Percentiles rank a stretch among this genome's conserved stretches.
Conservation (phyloP, 192 early-diverging fungal species). For the Tieghemiomyces parasiticus region DNA sequence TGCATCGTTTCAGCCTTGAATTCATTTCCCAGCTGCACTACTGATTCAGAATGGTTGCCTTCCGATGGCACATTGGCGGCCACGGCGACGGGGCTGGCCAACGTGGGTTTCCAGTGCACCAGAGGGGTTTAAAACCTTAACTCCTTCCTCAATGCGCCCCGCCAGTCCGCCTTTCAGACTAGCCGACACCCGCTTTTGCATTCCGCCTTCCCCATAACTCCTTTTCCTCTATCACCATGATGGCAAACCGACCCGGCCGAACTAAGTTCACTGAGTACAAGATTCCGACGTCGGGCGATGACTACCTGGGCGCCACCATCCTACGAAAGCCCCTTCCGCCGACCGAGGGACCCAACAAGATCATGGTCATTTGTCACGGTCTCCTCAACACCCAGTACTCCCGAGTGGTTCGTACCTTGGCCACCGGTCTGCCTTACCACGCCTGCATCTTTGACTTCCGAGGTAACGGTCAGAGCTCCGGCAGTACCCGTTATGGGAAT, state of each 20-base stretch:
- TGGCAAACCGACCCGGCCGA: not conserved
- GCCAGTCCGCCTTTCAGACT: too few species aligned
- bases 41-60: too few species aligned
- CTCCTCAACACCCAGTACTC: slow-evolving; percentile 29
- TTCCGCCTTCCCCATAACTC: not conserved
- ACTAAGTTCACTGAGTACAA: not conserved
- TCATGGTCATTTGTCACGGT: slow-evolving; percentile 37
- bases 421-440: slow-evolving; percentile 15
- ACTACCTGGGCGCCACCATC: not conserved
- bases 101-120: too few species aligned
- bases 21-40: too few species aligned
- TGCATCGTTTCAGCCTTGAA: too few species aligned
- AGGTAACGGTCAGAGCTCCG: slow-evolving; percentile 37
- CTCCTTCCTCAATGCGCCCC: too few species aligned
- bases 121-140: too few species aligned
- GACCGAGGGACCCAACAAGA: not conserved
- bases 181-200: not conserved
- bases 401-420: slow-evolving; percentile 17
- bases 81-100: too few species aligned
- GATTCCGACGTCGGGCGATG: not conserved
- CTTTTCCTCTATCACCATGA: not conserved
- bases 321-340: not conserved
- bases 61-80: too few species aligned
- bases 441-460: slow-evolving; percentile 35
- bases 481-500: slow-evolving; percentile 35